These are phyloP conservation scores for Xylaria sp. DNA, from an alignment of 2,329 filamentous ascomycete species.

Conservation along the genomic window DNA sequence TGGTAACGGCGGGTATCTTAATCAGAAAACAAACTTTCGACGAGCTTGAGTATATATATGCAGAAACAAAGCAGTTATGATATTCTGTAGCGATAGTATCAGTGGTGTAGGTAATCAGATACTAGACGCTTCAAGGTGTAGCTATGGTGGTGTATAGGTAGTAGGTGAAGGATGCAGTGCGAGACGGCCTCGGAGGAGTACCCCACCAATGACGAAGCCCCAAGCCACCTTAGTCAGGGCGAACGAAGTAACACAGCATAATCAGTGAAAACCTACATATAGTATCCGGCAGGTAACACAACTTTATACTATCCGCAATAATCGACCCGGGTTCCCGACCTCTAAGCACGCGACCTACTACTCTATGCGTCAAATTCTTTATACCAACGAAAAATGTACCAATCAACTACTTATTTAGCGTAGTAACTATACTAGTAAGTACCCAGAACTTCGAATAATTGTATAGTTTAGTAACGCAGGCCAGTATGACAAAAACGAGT, in stretches of 20 bases:
- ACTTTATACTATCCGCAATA: too few relatives aligned
- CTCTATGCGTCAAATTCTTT: background rate
- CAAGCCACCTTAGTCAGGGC: constrained; percentile 8
- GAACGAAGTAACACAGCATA: background rate
- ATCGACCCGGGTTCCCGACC: too few relatives aligned
- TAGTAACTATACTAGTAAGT: background rate
- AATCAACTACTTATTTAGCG: background rate
- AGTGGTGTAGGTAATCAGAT: background rate
- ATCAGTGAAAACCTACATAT: background rate
- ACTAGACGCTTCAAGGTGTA: background rate
- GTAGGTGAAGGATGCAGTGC: background rate
- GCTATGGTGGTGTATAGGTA: background rate
- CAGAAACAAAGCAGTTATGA: background rate
- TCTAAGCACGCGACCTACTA: too few relatives aligned
- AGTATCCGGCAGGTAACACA: background rate
- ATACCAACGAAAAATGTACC: background rate
- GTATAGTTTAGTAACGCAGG: background rate
- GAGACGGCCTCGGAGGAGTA: background rate
- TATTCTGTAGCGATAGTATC: background rate
- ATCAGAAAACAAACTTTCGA: background rate
- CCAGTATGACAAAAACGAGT: background rate
- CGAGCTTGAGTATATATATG: background rate
- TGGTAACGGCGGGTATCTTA: constrained; percentile 16
- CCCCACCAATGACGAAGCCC: constrained; percentile 30
- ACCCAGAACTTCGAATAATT: background rate